Evolutionary conservation across 257 asterid species (phyloP).

Genomic region (Sherardia arvensis): DNA sequence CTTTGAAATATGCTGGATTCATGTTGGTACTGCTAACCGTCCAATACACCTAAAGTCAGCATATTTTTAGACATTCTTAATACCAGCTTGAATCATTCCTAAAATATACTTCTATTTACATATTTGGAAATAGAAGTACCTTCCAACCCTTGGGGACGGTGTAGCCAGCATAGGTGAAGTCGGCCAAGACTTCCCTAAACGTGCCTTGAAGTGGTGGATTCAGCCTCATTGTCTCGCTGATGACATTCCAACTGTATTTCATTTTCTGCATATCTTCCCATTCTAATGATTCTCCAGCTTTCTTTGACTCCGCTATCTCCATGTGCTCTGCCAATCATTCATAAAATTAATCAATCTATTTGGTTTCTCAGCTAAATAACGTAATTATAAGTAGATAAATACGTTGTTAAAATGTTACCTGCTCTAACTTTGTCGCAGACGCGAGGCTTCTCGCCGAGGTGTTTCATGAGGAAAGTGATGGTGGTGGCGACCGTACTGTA

Average conservation of each 20-base stretch:
- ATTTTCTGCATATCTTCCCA: conserved; percentile 66
- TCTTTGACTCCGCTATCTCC: conserved; percentile 42
- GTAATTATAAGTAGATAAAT: no score
- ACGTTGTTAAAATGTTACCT: no score
- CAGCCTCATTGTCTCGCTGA: conserved; percentile 63
- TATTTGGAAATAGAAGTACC: no score
- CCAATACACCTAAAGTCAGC: conserved; percentile 70
- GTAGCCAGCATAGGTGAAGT: conserved; percentile 64
- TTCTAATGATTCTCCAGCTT: conserved; percentile 35
- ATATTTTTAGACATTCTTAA: no score
- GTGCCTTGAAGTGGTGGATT: conserved; percentile 79
- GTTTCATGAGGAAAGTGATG: conserved; percentile 51
- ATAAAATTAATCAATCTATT: no score
- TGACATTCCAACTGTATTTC: conserved; percentile 64
- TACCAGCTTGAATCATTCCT: no score
- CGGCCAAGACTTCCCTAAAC: conserved; percentile 45
- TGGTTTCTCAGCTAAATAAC: no score
- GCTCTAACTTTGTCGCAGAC: conserved; percentile 36
- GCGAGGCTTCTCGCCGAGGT: conserved; percentile 40
- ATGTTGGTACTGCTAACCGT: conserved; percentile 48
- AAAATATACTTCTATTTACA: no score
- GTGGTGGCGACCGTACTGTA: conserved; percentile 65
- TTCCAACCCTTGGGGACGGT: conserved; percentile 79
- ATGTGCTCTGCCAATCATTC: conserved; percentile 39
- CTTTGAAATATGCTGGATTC: conserved; percentile 41